Conservation (phyloP, 192 early-diverging fungal species). For the Phycomyces nitens region DNA sequence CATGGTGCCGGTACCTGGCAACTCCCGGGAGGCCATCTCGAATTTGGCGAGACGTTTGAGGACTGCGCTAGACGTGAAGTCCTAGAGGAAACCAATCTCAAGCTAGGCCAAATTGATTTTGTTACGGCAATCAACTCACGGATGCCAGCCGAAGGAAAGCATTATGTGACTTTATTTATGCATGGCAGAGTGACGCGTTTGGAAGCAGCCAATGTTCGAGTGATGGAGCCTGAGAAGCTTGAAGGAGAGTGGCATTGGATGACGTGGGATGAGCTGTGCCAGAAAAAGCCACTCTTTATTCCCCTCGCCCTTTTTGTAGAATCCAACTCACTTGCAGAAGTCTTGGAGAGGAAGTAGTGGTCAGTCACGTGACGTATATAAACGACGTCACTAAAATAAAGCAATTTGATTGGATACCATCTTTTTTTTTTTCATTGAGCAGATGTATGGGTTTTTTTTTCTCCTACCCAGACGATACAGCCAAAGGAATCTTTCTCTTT, state of each 20-base stretch:
- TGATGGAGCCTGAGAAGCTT: slow-evolving; percentile 45
- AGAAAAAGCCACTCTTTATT: not conserved
- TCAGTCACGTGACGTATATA: not conserved
- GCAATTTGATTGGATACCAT: not conserved
- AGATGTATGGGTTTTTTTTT: not conserved
- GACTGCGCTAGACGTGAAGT: slow-evolving; percentile 49
- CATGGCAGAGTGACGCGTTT: slow-evolving; percentile 26
- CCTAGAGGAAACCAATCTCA: slow-evolving; percentile 44
- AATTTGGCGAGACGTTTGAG: slow-evolving; percentile 51
- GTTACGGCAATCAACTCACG: slow-evolving; percentile 51
- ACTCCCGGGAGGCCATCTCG: slow-evolving; percentile 56
- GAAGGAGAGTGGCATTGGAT: slow-evolving; percentile 40
- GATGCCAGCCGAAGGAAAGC: slow-evolving; percentile 43
- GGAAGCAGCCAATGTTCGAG: slow-evolving; percentile 15
- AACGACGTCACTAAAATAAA: slow-evolving; percentile 1
- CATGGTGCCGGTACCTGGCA: slow-evolving; percentile 54
- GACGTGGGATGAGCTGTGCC: slow-evolving; percentile 20
- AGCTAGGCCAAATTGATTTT: slow-evolving; percentile 31
- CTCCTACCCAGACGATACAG: not conserved
- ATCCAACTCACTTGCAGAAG: not conserved
- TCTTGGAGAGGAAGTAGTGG: not conserved
- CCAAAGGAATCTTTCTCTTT: slow-evolving; percentile 4
- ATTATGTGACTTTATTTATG: slow-evolving; percentile 61
- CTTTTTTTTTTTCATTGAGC: not conserved
- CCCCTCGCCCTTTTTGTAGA: slow-evolving; percentile 9